phyloP scores from a whole-genome alignment of 2,329 filamentous ascomycete genomes.

The Cercospora sesami region DNA sequence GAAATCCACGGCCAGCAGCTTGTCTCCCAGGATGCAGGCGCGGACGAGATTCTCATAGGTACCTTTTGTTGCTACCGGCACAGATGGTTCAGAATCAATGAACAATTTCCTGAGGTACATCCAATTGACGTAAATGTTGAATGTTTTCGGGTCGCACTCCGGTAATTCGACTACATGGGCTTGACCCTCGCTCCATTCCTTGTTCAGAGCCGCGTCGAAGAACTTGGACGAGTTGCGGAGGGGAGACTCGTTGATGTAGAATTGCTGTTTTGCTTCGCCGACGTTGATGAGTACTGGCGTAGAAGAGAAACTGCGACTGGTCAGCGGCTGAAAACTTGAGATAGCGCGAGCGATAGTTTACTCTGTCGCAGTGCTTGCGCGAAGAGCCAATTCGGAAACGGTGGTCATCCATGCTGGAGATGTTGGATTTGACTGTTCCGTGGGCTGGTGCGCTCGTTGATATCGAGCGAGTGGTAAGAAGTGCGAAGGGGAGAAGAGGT shows the following conservation, averaged over 20 bases:
- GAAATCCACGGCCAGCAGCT: slow-evolving; percentile 16
- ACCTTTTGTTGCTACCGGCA: too few species aligned
- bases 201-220: slow-evolving; percentile 3
- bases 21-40: too few species aligned
- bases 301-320: slow-evolving; percentile 4
- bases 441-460: too few species aligned
- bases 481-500: too few species aligned
- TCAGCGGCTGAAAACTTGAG: not conserved
- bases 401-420: too few species aligned
- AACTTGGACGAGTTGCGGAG: slow-evolving; percentile 4
- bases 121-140: slow-evolving; percentile 8
- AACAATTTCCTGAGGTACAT: not conserved
- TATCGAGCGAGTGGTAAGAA: too few species aligned
- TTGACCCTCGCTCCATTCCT: slow-evolving; percentile 1
- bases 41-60: too few species aligned
- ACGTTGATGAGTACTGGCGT: slow-evolving; percentile 15
- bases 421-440: too few species aligned
- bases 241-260: slow-evolving; percentile 8
- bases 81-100: not conserved
- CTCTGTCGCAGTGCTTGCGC: too few species aligned
- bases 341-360: too few species aligned
- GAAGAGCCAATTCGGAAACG: too few species aligned
- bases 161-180: not conserved
- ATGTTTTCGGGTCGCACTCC: not conserved
- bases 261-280: slow-evolving; percentile 2